Evolutionary conservation across 176 grass and related monocot genomes (phyloP).

Genomic region (Hordeum marinum): DNA sequence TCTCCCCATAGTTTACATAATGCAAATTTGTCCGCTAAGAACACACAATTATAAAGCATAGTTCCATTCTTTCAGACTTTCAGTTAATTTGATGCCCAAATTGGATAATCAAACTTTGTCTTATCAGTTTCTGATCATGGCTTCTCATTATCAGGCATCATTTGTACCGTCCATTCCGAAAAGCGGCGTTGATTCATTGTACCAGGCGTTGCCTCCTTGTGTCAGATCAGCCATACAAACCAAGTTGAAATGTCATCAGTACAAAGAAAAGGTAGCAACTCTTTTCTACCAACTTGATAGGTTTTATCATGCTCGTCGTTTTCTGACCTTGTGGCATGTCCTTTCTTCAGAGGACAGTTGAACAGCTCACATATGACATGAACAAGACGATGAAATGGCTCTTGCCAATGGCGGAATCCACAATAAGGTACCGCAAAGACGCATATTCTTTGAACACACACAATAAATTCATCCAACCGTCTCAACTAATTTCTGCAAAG

Average conservation of each 20-base stretch:
- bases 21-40: neutral
- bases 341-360: conserved; percentile 35
- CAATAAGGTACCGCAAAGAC: conserved; percentile 29
- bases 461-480: neutral
- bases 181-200: neutral
- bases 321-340: neutral
- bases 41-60: neutral
- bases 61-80: neutral
- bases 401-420: conserved; percentile 52
- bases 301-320: neutral
- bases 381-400: conserved; percentile 58
- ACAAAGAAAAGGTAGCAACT: neutral
- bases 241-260: neutral
- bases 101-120: neutral
- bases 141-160: neutral
- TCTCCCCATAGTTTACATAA: neutral
- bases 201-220: neutral
- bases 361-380: conserved; percentile 40
- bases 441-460: neutral
- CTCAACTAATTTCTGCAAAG: neutral
- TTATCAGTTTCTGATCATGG: neutral
- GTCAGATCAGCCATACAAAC: conserved; percentile 5
- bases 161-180: neutral
- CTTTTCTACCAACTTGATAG: neutral
- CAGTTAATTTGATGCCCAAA: neutral